Base-by-base conservation (phyloP, 805 yeast species). In the Isabelozyma gotoi region DNA sequence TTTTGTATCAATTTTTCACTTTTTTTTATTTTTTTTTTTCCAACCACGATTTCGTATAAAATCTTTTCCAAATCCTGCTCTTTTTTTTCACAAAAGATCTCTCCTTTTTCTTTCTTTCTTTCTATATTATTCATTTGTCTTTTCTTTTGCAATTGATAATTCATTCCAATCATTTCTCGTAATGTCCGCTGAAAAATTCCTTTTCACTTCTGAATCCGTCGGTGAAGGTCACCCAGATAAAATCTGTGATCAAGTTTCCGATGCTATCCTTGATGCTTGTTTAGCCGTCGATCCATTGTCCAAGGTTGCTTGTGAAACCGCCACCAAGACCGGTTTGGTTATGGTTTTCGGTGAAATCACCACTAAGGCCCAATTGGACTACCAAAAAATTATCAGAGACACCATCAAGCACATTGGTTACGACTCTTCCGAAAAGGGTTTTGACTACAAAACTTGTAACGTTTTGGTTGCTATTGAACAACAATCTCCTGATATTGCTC, bases 311-410 rank as follows among this genome's bases (percentile, higher is more conserved):
- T 94, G 99, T 80, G 99, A 94, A 76, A 88, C 99, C 48, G 98
- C 99, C 55, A 85, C 98, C 62, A 94, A 94, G 80, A 94, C 99
- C 55, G 99, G 99, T 78, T 84, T 94, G 96, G 90, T 94, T 66
- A 87, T 94, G 95, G 97, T 94, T 55, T 94, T 94, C 66, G 99
- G 99, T 77, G 99, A 94, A 76, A 94, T 94, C 73, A 92, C 99
- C 77, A 94, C 99, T 75, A 86, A 82, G 68, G 99, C 99, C 56
- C 74, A 76, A 52, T 78, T 94, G 65, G 99, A 94, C 79, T 94
- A 81, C 88, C 99, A 94, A 77, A 89, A 92, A 76, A 84, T 94
- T 63, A 82, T 94, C 71, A 90, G 99, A 80, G 97, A 94, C 72
- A 94, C 99, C 70, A 88, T 94, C 76, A 90, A 92, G 80, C 89